A percentile compares a stretch with the other conserved stretches of the same genome.
phyloP scores from a whole-genome alignment of 352 stramenopile species.

The Phytophthora crassamura region DNA sequence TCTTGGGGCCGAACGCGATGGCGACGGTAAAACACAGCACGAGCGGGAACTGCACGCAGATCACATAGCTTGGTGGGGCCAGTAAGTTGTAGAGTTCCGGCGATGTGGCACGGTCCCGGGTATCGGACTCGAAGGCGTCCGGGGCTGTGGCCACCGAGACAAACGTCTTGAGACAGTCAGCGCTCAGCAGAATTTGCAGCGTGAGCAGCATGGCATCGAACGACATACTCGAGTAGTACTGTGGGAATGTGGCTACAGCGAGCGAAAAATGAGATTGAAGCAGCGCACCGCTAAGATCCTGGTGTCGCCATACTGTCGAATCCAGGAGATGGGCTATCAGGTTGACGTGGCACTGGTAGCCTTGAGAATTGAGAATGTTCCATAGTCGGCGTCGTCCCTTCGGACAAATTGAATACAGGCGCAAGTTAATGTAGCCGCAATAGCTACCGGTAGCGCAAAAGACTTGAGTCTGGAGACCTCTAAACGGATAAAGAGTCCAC shows the following conservation, averaged over 20 bases:
- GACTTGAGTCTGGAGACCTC: too few relatives aligned
- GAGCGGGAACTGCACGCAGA: conserved; percentile 2
- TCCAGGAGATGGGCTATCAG: too few relatives aligned
- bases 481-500: too few relatives aligned
- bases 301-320: too few relatives aligned
- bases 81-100: conserved; percentile 18
- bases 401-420: too few relatives aligned
- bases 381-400: too few relatives aligned
- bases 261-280: too few relatives aligned
- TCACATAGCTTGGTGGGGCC: conserved; percentile 8
- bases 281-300: too few relatives aligned
- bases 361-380: too few relatives aligned
- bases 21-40: conserved; percentile 6
- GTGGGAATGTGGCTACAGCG: not conserved
- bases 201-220: conserved; percentile 2
- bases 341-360: too few relatives aligned
- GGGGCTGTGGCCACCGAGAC: not conserved
- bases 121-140: conserved; percentile 7
- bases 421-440: too few relatives aligned
- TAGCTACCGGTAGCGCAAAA: too few relatives aligned
- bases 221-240: not conserved
- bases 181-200: conserved; percentile 9
- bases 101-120: not conserved
- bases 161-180: conserved; percentile 7
- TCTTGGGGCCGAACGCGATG: conserved; percentile 2